Evolutionary conservation across 2,329 filamentous ascomycete species (phyloP).

Genomic region (Exophiala bonariae): DNA sequence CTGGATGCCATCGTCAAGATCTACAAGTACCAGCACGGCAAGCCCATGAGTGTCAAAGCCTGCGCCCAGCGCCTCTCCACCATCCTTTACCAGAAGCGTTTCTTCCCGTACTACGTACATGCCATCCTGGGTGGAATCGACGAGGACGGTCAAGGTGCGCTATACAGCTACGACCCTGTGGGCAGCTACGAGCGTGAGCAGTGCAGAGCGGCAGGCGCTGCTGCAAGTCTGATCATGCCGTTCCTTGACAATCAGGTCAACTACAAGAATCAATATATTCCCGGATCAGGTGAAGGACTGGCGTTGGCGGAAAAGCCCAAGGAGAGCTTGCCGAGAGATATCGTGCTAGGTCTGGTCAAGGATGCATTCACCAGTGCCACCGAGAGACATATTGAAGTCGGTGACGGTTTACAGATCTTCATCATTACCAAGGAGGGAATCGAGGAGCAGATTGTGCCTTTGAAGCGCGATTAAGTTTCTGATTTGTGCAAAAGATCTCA

Average conservation of each 20-base stretch:
- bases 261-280: constrained; percentile 97
- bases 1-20: constrained; percentile 96
- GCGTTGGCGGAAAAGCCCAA: constrained; percentile 65
- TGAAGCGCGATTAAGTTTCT: constrained; percentile 82
- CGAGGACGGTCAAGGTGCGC: constrained; percentile 87
- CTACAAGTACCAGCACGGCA: constrained; percentile 97
- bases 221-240: constrained; percentile 94
- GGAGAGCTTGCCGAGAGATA: constrained; percentile 61
- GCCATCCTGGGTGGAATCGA: constrained; percentile 93
- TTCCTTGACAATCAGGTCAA: constrained; percentile 99
- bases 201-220: constrained; percentile 89
- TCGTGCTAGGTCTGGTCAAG: constrained; percentile 85
- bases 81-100: constrained; percentile 94
- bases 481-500: not conserved
- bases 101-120: constrained; percentile 98
- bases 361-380: constrained; percentile 98
- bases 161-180: constrained; percentile 97
- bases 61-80: constrained; percentile 94
- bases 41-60: constrained; percentile 90
- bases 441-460: constrained; percentile 75
- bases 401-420: constrained; percentile 93
- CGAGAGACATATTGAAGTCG: constrained; percentile 98
- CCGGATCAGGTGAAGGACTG: constrained; percentile 80
- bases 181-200: constrained; percentile 97
- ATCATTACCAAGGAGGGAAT: constrained; percentile 86